Evolutionary conservation across 2,329 filamentous ascomycete species (phyloP).

Genomic region (Aureobasidium sp.): DNA sequence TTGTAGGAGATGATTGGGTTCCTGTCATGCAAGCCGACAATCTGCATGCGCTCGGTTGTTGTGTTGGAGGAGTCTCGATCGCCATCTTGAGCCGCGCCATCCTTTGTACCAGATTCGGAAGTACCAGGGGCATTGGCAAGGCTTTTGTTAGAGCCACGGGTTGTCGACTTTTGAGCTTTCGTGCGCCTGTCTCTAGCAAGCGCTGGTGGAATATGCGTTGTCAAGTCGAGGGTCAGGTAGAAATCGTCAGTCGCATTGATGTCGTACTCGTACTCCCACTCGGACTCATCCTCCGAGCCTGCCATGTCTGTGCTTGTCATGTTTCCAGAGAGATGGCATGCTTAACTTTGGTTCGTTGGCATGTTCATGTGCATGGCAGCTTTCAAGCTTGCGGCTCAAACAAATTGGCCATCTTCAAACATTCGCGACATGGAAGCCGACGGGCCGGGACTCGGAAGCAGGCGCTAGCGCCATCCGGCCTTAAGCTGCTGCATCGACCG

Average conservation of each 20-base stretch:
- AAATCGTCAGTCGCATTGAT: conserved; percentile 51
- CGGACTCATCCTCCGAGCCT: conserved; percentile 15
- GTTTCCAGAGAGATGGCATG: background rate
- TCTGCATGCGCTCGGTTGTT: conserved; percentile 49
- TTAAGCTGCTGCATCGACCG: background rate
- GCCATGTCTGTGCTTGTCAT: conserved; percentile 6
- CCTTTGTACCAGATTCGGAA: background rate
- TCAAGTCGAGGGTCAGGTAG: conserved; percentile 55
- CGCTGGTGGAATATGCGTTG: conserved; percentile 31
- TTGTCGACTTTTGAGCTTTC: conserved; percentile 9
- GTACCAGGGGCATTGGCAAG: background rate
- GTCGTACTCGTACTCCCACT: conserved; percentile 28
- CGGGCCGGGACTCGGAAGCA: conserved; percentile 3
- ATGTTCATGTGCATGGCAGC: background rate
- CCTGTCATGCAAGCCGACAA: conserved; percentile 70
- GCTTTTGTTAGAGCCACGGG: conserved; percentile 8
- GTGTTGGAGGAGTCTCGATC: background rate
- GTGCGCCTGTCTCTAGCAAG: conserved; percentile 16
- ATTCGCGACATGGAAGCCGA: background rate
- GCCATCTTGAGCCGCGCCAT: background rate
- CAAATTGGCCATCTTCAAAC: background rate
- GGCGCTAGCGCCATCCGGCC: background rate
- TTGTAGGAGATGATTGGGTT: conserved; percentile 76
- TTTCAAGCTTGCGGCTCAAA: background rate
- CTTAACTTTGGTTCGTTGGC: background rate